Percentiles rank a stretch among this genome's conserved stretches.
Evolutionary conservation across 2,329 filamentous ascomycete genomes (phyloP).

Genomic region (Dendrostoma leiphaemia): DNA sequence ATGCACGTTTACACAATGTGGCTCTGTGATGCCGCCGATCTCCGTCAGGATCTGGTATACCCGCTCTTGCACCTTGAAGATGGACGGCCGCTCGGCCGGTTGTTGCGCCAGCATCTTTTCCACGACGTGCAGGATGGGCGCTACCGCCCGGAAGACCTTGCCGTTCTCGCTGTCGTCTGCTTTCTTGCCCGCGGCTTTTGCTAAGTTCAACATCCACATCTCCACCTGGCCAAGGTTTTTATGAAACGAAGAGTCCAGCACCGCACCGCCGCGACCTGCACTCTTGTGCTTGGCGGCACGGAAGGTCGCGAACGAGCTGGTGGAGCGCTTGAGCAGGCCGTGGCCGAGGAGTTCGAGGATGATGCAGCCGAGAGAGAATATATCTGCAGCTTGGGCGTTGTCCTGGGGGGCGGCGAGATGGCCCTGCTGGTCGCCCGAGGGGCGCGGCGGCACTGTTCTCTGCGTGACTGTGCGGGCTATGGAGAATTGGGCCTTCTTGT

Average conservation of each 20-base stretch:
- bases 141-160: constrained; percentile 48
- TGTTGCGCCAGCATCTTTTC: constrained; percentile 52
- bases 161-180: constrained; percentile 36
- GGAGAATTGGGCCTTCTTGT: too few relatives aligned
- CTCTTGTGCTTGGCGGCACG: constrained; percentile 64
- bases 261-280: constrained; percentile 55
- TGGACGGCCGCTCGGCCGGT: constrained; percentile 52
- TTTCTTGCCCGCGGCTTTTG: constrained; percentile 53
- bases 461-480: too few relatives aligned
- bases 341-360: constrained; percentile 71
- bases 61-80: constrained; percentile 49
- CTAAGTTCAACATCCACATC: constrained; percentile 62
- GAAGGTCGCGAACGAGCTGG: constrained; percentile 64
- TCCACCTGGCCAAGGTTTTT: constrained; percentile 67
- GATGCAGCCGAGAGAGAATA: constrained; percentile 72
- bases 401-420: too few relatives aligned
- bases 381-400: constrained; percentile 61
- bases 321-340: constrained; percentile 61
- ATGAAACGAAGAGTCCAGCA: constrained; percentile 70
- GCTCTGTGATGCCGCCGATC: constrained; percentile 44
- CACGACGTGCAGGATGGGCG: constrained; percentile 51
- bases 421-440: too few relatives aligned
- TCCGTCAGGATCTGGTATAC: constrained; percentile 53
- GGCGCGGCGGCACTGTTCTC: too few relatives aligned
- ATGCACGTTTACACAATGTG: constrained; percentile 57